Evolutionary conservation across 495 filamentous ascomycete species (phyloP), one percentile per base, ranked within the genome.

Genomic region (Neurospora sp.): DNA sequence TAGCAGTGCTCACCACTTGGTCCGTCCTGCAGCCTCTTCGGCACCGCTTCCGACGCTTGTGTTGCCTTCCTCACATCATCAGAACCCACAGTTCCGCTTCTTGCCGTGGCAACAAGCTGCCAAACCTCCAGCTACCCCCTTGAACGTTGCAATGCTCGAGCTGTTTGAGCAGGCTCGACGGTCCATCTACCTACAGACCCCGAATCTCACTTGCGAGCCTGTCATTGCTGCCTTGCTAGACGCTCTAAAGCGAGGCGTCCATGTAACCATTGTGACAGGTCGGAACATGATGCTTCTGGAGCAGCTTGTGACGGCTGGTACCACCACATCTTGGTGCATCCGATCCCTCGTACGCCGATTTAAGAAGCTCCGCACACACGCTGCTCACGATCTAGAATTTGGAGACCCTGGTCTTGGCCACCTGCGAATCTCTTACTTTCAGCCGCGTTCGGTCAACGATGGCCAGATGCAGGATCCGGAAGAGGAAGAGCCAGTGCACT

Each of bases 271-370:
- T 69, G 81, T 92, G 20, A 93, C 91, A 1, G 89, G 86, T 75
- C 81, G 84, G 27, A 82, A 83, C 27, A 88, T 93, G 83, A 93
- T 94, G 92, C 48, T 90, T 16, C 76, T 93, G 8, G 92, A 93
- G 78, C 92, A 93, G 79, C 81, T 93, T 17, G 78, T 90, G 48
- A 93, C 92, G 0, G 89, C 90, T 0, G 90, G 89, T 12, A 91
- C 88, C 0, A 89, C 86, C 3, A 93, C 91, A 0, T 82, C 85
- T 39, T 82, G 85, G 68, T 89, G 86, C 68, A 74, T 93, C 7
- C 80, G 79, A 68, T 84, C 82, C 35, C 81, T 94, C 1, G 79
- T 88, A 10, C 79, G 81, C 40, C 79, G 79, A 8, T 87, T 88
- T 74, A 72, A 74, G 5, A 76, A 73, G 7, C 75, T 86, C 12